Conservation (phyloP, 371 early-diverging fungal genomes). For the Entomophthora muscae region DNA sequence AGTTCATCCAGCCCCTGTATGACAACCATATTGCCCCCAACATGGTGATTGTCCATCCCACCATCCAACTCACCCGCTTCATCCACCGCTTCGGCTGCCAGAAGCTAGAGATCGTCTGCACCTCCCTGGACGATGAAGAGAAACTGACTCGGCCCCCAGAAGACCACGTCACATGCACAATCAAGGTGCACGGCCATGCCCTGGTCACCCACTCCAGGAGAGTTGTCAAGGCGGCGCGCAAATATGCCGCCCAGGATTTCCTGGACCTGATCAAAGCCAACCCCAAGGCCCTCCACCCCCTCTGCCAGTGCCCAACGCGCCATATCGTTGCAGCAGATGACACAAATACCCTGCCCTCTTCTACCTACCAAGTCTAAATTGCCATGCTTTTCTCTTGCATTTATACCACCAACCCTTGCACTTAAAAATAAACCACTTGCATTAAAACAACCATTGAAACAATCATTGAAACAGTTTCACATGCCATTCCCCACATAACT, state of each 20-base stretch:
- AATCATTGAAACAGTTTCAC: no score
- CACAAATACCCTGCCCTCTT: no score
- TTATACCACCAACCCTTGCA: no score
- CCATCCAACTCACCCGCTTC: constrained; percentile 19
- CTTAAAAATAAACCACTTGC: no score
- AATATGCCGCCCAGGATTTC: constrained; percentile 20
- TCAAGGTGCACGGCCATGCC: not conserved
- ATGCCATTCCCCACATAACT: no score
- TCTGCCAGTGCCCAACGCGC: constrained; percentile 7
- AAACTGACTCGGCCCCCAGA: not conserved
- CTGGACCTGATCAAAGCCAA: constrained; percentile 10
- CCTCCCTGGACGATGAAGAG: constrained; percentile 21
- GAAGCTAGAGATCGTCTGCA: constrained; percentile 12
- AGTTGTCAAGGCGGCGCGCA: constrained; percentile 23
- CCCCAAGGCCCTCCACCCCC: constrained; percentile 3
- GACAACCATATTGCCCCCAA: constrained; percentile 31
- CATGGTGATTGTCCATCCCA: constrained; percentile 29
- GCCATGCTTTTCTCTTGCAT: no score
- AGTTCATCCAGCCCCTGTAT: constrained; percentile 28
- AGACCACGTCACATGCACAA: not conserved
- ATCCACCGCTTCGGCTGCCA: constrained; percentile 27
- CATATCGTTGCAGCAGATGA: no score
- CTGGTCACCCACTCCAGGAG: not conserved
- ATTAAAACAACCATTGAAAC: no score
- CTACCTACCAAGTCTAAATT: no score